Percentiles rank a stretch among this genome's conserved stretches.
phyloP scores from a whole-genome alignment of 1,284 basidiomycete species.

The Naganishia cerealis region DNA sequence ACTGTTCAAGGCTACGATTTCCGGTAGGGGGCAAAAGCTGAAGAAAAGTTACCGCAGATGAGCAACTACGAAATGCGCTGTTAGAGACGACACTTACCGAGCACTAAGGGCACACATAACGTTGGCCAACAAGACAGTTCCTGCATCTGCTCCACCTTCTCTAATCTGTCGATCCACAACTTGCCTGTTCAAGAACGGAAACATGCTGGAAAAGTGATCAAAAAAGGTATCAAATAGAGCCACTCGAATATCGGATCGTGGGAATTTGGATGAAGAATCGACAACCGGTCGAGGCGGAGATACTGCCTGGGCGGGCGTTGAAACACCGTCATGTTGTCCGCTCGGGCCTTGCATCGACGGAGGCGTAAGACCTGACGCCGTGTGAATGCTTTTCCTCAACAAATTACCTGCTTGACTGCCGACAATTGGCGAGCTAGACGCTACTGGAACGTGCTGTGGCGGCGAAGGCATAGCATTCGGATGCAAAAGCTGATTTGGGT shows the following conservation, averaged over 20 bases:
- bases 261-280: slow-evolving; percentile 22
- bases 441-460: slow-evolving; percentile 13
- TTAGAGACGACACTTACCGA: slow-evolving; percentile 10
- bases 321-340: neutral
- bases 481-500: slow-evolving; percentile 23
- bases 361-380: slow-evolving; percentile 12
- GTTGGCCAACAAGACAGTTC: slow-evolving; percentile 25
- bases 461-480: slow-evolving; percentile 24
- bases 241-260: slow-evolving; percentile 20
- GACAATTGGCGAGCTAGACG: slow-evolving; percentile 2
- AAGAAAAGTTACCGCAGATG: neutral
- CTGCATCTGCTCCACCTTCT: slow-evolving; percentile 21
- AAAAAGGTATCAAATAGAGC: slow-evolving; percentile 24
- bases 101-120: slow-evolving; percentile 27
- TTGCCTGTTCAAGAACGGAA: slow-evolving; percentile 27
- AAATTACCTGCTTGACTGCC: slow-evolving; percentile 6
- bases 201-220: slow-evolving; percentile 30
- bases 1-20: slow-evolving; percentile 29
- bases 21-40: slow-evolving; percentile 29
- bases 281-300: slow-evolving; percentile 3
- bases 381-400: slow-evolving; percentile 17
- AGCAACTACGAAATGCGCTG: neutral
- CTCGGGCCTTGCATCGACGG: slow-evolving; percentile 2
- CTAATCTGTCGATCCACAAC: slow-evolving; percentile 22
- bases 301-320: neutral